Base-by-base conservation (phyloP, 192 early-diverging fungal species). In the Chytriomyces sp. region DNA sequence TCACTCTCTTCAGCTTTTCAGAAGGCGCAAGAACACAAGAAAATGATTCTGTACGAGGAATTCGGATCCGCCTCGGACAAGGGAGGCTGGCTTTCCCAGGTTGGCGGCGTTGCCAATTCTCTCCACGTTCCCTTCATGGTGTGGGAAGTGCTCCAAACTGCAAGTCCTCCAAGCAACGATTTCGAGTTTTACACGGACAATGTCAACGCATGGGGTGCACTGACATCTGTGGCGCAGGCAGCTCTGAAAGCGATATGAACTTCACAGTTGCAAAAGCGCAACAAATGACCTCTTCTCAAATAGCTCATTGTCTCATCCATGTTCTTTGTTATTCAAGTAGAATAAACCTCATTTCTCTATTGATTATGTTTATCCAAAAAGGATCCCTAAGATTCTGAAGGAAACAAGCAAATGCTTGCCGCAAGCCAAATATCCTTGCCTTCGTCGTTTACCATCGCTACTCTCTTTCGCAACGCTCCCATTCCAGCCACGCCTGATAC, bases 141-240 rank as follows among this genome's bases (percentile, higher is more conserved):
- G 4, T 75, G 73, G 73, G 31, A 75, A 32, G 52, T 60, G n/a
- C 41, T 60, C 19, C 72, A 33, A 4, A 39, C 60, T 10, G 19
- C 52, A 6, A 59, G 30, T 5, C 14, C 12, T 12, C 44, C 44
- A 22, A 17, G 7, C 6, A 41, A 59, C 33, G 73, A 75, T 59
- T 75, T 52, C 59, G 73, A 75, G 41, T 75, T 75, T 44, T 71
- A 14, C 34, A 70, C 65, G 6, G 39, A 58, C 14, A 39, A 65
- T 38, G 8, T 5, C 5, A 32, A 14, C 22, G 36, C 65, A 0
- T 73, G 68, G 73, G 34, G 8, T 6, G 30, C 68, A 26, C 52
- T 75, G n/a, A 49, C 44, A 1, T 12, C 44, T 12, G 22, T 22
- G 12, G 44, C 44, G 44, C 44, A 49, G 22, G 44, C 12, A 49